phyloP scores from a whole-genome alignment of 2,329 filamentous ascomycete genomes.

The Cladophialophora bantiana region DNA sequence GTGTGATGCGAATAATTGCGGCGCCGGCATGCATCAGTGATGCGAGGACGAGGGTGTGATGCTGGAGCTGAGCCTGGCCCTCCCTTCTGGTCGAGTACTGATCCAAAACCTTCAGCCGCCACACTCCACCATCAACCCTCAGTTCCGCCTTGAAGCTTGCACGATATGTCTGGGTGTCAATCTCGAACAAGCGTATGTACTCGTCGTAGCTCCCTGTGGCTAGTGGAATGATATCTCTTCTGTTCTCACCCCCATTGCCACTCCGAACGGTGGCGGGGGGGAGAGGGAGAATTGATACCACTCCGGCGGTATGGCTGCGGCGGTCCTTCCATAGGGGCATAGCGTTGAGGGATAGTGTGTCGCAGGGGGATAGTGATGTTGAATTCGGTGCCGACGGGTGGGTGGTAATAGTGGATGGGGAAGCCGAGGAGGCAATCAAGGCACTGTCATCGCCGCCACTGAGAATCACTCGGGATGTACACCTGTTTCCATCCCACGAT shows the following conservation, averaged over 20 bases:
- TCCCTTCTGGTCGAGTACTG: conserved; percentile 20
- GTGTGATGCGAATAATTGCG: conserved; percentile 63
- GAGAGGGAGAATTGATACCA: conserved; percentile 84
- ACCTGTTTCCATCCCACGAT: not conserved
- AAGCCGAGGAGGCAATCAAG: conserved; percentile 48
- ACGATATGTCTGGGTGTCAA: conserved; percentile 42
- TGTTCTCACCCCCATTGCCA: not conserved
- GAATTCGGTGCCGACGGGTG: conserved; percentile 34
- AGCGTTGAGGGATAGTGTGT: conserved; percentile 5
- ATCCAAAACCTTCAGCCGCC: conserved; percentile 72
- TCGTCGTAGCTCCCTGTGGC: conserved; percentile 95
- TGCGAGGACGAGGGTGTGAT: conserved; percentile 67
- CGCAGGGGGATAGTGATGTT: conserved; percentile 16
- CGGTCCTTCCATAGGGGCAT: conserved; percentile 53
- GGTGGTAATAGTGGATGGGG: conserved; percentile 22
- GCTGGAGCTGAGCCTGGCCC: conserved; percentile 1
- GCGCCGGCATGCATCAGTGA: conserved; percentile 94
- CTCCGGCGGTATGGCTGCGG: conserved; percentile 75
- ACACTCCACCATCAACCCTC: conserved; percentile 81
- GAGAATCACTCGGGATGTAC: conserved; percentile 41
- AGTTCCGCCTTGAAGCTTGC: conserved; percentile 59
- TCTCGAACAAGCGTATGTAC: conserved; percentile 68
- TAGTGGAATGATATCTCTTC: conserved; percentile 59
- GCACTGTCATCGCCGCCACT: conserved; percentile 77
- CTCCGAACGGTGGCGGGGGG: conserved; percentile 40